Evolutionary conservation across 192 early-diverging fungal species (phyloP).

Genomic region (Pilaira anomala): DNA sequence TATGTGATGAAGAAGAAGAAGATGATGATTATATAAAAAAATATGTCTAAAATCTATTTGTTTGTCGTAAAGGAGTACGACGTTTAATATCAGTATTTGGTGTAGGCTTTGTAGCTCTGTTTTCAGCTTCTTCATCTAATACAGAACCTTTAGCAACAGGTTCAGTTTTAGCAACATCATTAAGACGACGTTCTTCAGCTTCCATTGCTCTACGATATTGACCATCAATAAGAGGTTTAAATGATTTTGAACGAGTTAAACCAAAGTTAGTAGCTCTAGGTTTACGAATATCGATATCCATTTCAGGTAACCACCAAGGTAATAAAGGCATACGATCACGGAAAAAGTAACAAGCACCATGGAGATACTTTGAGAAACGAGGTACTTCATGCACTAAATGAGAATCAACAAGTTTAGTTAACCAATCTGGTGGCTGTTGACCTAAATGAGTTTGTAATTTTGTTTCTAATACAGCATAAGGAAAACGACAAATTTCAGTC

Average conservation of each 20-base stretch:
- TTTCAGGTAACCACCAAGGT: conserved; percentile 53
- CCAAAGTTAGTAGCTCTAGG: conserved; percentile 37
- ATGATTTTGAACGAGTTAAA: conserved; percentile 36
- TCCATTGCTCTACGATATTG: conserved; percentile 32
- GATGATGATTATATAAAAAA: background rate
- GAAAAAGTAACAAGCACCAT: conserved; percentile 44
- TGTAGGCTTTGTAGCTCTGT: too few species aligned
- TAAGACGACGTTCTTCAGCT: conserved; percentile 27
- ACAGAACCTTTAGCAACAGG: too few species aligned
- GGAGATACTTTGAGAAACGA: conserved; percentile 49
- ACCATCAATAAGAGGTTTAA: conserved; percentile 39
- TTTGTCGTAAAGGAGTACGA: conserved; percentile 7
- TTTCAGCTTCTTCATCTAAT: too few species aligned
- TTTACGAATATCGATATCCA: conserved; percentile 52
- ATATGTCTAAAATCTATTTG: background rate
- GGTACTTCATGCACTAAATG: conserved; percentile 47
- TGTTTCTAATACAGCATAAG: conserved; percentile 38
- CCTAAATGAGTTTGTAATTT: conserved; percentile 46
- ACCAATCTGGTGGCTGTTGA: conserved; percentile 50
- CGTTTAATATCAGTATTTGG: conserved; percentile 1
- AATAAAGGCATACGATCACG: conserved; percentile 43
- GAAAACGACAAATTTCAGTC: conserved; percentile 34
- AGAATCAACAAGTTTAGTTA: conserved; percentile 39
- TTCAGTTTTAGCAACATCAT: conserved; percentile 43
- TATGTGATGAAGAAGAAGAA: background rate